Conservation (phyloP, 2,329 filamentous ascomycete species). For the Colletotrichum godetiae region DNA sequence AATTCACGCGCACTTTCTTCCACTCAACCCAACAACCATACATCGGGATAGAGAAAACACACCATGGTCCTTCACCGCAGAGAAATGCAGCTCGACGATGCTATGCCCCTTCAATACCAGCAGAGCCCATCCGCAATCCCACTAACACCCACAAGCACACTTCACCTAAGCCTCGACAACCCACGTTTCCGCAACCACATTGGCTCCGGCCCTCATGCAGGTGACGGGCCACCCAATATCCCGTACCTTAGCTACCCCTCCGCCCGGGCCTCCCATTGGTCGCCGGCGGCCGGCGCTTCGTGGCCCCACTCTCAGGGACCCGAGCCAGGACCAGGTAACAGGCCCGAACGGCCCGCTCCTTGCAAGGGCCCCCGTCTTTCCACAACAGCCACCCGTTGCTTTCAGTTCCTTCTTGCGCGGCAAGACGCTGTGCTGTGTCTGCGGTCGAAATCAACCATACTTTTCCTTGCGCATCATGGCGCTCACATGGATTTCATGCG, state of each 20-base stretch:
- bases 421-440: background rate
- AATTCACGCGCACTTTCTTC: background rate
- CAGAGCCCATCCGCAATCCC: background rate
- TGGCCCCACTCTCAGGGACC: conserved; percentile 13
- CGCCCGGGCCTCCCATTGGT: conserved; percentile 20
- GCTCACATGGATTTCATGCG: background rate
- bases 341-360: conserved; percentile 32
- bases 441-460: background rate
- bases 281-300: conserved; percentile 27
- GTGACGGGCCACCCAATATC: conserved; percentile 24
- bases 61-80: background rate
- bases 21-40: background rate
- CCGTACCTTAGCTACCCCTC: conserved; percentile 12
- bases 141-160: background rate
- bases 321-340: conserved; percentile 1
- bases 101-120: background rate
- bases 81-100: background rate
- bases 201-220: conserved; percentile 24
- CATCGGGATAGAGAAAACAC: background rate
- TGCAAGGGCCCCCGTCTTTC: conserved; percentile 15
- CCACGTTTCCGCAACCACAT: conserved; percentile 24
- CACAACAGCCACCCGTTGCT: background rate
- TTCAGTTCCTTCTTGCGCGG: background rate
- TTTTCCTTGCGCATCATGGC: background rate
- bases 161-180: background rate